Evolutionary conservation across 2,329 filamentous ascomycete genomes (phyloP), one percentile per base, ranked within the genome.

Genomic region (Colletotrichum tamarilloi): DNA sequence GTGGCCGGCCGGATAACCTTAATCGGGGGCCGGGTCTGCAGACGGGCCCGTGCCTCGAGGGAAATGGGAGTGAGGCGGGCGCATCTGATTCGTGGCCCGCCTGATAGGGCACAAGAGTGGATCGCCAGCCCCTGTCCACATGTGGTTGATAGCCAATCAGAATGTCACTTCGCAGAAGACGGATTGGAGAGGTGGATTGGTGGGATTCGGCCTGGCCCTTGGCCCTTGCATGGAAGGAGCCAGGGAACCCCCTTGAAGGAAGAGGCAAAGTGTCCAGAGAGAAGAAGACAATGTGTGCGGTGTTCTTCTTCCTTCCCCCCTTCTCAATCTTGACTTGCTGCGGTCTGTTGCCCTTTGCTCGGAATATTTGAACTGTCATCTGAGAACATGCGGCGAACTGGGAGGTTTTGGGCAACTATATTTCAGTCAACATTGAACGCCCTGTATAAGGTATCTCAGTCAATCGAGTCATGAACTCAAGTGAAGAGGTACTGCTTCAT

Each of bases 1-100:
- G 26, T 38, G 52, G 38, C 65, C 32, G 58, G 69, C 30, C 38
- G 49, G 58, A 68, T 63, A 72, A 72, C 69, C 59, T 69, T 64
- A 69, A 69, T 59, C 58, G 66, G 58, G 52, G 30, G 59, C 69
- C 69, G 49, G 68, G 67, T 28, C 22, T 62, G 26, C 62, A 9
- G 5, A 5, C 2, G 30, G 55, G 62, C 24, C 55, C 62, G 67
- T 70, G 67, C 67, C 3, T 19, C 2, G 1, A 14, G 8, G 14
- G 26, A 19, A 9, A 9, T 32, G 5, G 46, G 22, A 63, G 19
- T 49, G 58, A 42, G 32, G 58, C 58, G 28, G 46, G 58, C 66
- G 46, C 30, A 53, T 55, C 30, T 56, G 66, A 55, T 63, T 68
- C 46, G 66, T 53, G 30, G 46, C 14, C 26, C 22, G 46, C 7